Conservation (phyloP, 2,329 filamentous ascomycete species). For the Aspergillus brasiliensis region DNA sequence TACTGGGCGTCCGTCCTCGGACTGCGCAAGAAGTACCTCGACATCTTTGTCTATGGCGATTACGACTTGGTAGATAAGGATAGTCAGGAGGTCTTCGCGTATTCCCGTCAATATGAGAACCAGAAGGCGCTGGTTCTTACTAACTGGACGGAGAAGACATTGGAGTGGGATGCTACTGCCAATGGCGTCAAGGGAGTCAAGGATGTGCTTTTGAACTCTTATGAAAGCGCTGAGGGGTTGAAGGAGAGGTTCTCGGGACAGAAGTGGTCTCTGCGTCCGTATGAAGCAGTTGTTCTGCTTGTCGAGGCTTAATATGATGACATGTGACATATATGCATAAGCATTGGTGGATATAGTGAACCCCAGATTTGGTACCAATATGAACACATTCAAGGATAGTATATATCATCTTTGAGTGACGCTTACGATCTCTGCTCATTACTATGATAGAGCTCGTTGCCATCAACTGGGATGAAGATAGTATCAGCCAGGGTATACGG, state of each 20-base stretch:
- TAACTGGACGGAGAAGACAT: conserved; percentile 36
- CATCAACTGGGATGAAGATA: too few relatives aligned
- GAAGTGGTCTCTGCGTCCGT: conserved; percentile 37
- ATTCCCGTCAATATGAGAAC: conserved; percentile 47
- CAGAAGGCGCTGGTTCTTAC: conserved; percentile 40
- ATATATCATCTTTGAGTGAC: too few relatives aligned
- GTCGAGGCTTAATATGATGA: conserved; percentile 9
- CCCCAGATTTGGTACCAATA: too few relatives aligned
- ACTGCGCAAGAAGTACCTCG: conserved; percentile 61
- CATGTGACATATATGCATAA: too few relatives aligned
- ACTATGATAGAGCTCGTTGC: too few relatives aligned
- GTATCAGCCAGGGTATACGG: too few relatives aligned
- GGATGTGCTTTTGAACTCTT: conserved; percentile 37
- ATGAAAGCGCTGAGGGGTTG: conserved; percentile 24
- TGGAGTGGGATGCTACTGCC: conserved; percentile 35
- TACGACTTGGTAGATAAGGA: conserved; percentile 59
- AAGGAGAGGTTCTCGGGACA: conserved; percentile 25
- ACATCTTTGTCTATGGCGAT: conserved; percentile 68
- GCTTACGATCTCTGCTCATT: too few relatives aligned
- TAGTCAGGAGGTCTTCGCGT: conserved; percentile 58
- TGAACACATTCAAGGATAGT: too few relatives aligned
- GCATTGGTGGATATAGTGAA: too few relatives aligned
- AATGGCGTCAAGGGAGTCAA: conserved; percentile 31
- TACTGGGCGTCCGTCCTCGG: conserved; percentile 65
- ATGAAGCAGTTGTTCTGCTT: conserved; percentile 35